Evolutionary conservation across 1,284 basidiomycete species (phyloP), one percentile per base, ranked within the genome.

Genomic region (Ganoderma leucocontextum): DNA sequence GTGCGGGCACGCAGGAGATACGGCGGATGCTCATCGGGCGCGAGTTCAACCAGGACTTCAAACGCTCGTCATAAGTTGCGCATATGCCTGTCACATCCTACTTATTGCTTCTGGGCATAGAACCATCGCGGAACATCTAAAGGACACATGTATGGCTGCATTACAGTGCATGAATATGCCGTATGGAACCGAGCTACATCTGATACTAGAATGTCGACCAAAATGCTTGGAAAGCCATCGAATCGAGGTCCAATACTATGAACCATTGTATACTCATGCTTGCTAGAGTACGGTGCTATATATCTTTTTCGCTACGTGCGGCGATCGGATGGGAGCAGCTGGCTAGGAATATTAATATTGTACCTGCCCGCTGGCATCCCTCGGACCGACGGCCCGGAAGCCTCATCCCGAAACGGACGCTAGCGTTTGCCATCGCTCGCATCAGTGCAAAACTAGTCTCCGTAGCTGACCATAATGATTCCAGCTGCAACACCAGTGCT

Each of bases 1-100:
- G 95, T 35, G 95, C 95, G 19, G 95, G 95, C 15, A 96, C 95
- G 17, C 94, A 96, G 79, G 95, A 97, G 82, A 95, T 96, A 70
- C 83, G 95, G 71, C 86, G 95, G 69, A 96, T 96, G 93, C 82
- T 96, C 70, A 96, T 96, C 70, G 95, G 95, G 33, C 85, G 95
- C 70, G 94, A 95, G 77, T 95, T 97, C 82, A 97, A 96, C 78
- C 85, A 91, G 68, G 86, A 93, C 74, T 87, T 92, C 75, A 77
- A 77, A 71, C 72, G 74, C 17, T 70, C 70, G 2, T 64, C 64
- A 59, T 73, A 60, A 71, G 59, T 25, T 25, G 63, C 29, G n/a
- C n/a, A 57, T 6, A 6, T 22, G n/a, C 12, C 52, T 53, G 33
- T 19, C 29, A 5, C 25, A 33, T 17, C 33, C 52, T 52, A 10